These are phyloP conservation scores for Leccinum fibrillosum DNA, from an alignment of 768 basidiomycete genomes.

Conservation along the genomic window DNA sequence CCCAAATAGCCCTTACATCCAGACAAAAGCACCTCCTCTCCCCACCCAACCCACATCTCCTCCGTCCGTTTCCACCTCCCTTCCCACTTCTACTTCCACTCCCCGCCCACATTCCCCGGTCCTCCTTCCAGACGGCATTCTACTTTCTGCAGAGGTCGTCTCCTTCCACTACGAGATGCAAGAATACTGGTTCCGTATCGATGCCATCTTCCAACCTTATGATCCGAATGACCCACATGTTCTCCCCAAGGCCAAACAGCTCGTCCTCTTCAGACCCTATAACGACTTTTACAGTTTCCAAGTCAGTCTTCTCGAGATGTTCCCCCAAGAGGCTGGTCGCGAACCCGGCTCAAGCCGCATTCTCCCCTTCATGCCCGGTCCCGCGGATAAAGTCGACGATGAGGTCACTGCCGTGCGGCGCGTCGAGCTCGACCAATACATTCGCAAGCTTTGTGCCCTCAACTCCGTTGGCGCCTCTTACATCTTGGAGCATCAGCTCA, in stretches of 20 bases:
- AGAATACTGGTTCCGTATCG: constrained; percentile 96
- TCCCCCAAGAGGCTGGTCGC: constrained; percentile 90
- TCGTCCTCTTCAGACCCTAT: constrained; percentile 92
- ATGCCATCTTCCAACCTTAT: constrained; percentile 87
- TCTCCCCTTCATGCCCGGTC: constrained; percentile 97
- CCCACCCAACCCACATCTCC: not conserved
- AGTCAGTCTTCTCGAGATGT: constrained; percentile 78
- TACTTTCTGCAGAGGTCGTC: constrained; percentile 84
- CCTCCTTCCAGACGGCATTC: constrained; percentile 74
- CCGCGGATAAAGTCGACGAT: constrained; percentile 79
- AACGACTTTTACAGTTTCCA: constrained; percentile 99
- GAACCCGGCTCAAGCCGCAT: constrained; percentile 64
- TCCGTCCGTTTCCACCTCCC: constrained; percentile 6
- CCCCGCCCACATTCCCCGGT: constrained; percentile 41
- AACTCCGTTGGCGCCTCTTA: constrained; percentile 65
- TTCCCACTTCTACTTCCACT: not conserved
- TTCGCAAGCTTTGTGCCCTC: constrained; percentile 74
- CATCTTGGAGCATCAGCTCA: constrained; percentile 75
- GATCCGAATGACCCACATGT: constrained; percentile 50
- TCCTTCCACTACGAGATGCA: constrained; percentile 98
- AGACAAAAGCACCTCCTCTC: constrained; percentile 15
- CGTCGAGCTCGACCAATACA: constrained; percentile 85
- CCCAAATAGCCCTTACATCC: constrained; percentile 40
- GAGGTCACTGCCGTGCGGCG: constrained; percentile 76
- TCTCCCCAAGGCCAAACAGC: constrained; percentile 67